phyloP scores from a whole-genome alignment of 2,329 filamentous ascomycete species.

The Aspergillus transmontanensis region DNA sequence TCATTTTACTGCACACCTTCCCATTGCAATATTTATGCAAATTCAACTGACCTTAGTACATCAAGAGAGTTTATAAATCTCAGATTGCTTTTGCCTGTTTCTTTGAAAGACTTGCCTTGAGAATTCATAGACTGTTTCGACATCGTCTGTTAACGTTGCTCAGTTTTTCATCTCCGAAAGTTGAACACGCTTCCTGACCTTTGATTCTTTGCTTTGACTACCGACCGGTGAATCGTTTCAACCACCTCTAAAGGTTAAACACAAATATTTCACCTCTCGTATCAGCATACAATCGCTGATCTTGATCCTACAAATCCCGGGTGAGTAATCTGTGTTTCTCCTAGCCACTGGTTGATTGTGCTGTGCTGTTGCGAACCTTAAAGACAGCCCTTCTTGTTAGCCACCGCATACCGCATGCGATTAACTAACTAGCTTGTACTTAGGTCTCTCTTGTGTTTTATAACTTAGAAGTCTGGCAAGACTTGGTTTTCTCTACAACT shows the following conservation, averaged over 20 bases:
- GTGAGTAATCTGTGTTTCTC: not conserved
- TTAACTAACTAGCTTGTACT: not conserved
- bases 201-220: not conserved
- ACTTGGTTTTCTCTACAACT: constrained; percentile 14
- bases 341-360: not conserved
- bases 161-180: not conserved
- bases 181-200: not conserved
- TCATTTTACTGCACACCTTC: not conserved
- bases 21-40: not conserved
- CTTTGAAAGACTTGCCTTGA: not conserved
- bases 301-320: not conserved
- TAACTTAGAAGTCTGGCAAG: not conserved
- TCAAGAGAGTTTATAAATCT: not conserved
- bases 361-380: not conserved
- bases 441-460: not conserved
- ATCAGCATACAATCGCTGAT: not conserved
- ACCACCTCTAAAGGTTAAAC: not conserved
- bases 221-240: not conserved
- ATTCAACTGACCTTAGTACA: not conserved
- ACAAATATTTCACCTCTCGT: not conserved
- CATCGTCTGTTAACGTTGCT: not conserved
- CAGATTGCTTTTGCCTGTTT: not conserved
- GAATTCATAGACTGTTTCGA: not conserved
- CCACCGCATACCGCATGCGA: not conserved
- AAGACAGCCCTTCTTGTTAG: not conserved